phyloP scores from a whole-genome alignment of 352 stramenopile species.

The Globisporangium acanthophoron region DNA sequence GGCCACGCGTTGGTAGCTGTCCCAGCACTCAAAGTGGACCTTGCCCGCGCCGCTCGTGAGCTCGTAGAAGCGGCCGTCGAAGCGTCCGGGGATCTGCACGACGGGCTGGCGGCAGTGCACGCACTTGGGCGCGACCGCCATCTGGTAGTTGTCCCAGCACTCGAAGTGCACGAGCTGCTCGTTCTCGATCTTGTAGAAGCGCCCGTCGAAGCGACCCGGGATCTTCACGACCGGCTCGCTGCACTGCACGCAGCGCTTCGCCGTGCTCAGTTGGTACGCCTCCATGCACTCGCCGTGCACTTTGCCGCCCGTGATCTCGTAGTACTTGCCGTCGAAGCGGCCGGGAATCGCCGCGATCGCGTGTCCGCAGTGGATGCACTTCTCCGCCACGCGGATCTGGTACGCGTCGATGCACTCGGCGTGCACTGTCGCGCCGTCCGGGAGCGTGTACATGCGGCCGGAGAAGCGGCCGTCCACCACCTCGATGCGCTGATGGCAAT shows the following conservation, averaged over 20 bases:
- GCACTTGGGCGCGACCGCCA: slow-evolving; percentile 64
- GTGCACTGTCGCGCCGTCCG: slow-evolving; percentile 69
- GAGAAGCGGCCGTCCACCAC: slow-evolving; percentile 69
- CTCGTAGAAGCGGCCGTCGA: slow-evolving; percentile 83
- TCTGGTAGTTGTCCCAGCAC: slow-evolving; percentile 82
- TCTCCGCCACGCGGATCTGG: slow-evolving; percentile 72
- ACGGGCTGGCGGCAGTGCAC: slow-evolving; percentile 73
- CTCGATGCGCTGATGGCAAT: slow-evolving; percentile 77
- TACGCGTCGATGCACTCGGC: slow-evolving; percentile 86
- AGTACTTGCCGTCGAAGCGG: slow-evolving; percentile 78
- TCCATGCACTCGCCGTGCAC: slow-evolving; percentile 85
- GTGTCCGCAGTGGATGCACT: slow-evolving; percentile 73
- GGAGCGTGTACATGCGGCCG: slow-evolving; percentile 72
- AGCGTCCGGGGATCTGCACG: slow-evolving; percentile 61
- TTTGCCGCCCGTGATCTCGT: slow-evolving; percentile 66
- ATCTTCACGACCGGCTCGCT: slow-evolving; percentile 65
- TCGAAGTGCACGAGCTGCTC: slow-evolving; percentile 78
- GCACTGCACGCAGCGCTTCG: slow-evolving; percentile 71
- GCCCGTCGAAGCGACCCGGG: slow-evolving; percentile 60
- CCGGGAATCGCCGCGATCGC: slow-evolving; percentile 73
- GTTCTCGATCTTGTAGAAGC: slow-evolving; percentile 82
- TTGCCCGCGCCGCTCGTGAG: slow-evolving; percentile 69
- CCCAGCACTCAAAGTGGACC: slow-evolving; percentile 86
- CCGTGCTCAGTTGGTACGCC: slow-evolving; percentile 60
- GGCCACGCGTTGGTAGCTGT: slow-evolving; percentile 43